These are phyloP conservation scores for Penicillium longicatenatum DNA, from an alignment of 495 filamentous ascomycete species.

Conservation along the genomic window DNA sequence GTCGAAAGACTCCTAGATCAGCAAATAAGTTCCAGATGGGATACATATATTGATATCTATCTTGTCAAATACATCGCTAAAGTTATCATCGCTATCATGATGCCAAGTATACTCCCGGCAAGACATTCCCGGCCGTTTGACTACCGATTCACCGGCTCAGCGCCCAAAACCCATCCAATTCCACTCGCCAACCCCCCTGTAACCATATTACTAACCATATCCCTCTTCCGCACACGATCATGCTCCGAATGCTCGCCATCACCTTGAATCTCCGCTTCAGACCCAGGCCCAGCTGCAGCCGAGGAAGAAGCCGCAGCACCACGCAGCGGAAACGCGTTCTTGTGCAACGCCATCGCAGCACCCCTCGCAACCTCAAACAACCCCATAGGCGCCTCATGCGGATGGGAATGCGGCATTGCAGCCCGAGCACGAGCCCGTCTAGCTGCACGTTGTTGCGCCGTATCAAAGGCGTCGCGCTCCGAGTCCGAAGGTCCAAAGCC, in stretches of 20 bases:
- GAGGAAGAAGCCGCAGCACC: slow-evolving; percentile 20
- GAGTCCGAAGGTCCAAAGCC: slow-evolving; percentile 55
- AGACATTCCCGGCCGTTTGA: neutral
- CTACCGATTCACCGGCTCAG: slow-evolving; percentile 55
- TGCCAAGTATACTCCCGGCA: neutral
- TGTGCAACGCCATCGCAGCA: slow-evolving; percentile 72
- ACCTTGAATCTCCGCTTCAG: slow-evolving; percentile 14
- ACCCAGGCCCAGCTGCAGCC: slow-evolving; percentile 19
- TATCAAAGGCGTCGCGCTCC: slow-evolving; percentile 51
- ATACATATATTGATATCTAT: neutral
- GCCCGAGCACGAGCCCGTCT: slow-evolving; percentile 41
- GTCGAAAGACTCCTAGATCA: neutral
- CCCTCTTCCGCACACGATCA: slow-evolving; percentile 69
- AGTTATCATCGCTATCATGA: slow-evolving; percentile 9
- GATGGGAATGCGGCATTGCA: slow-evolving; percentile 30
- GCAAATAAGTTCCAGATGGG: neutral
- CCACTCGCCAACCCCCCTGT: slow-evolving; percentile 75
- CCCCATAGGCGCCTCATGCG: slow-evolving; percentile 86
- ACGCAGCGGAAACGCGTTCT: slow-evolving; percentile 60
- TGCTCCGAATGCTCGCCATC: slow-evolving; percentile 29
- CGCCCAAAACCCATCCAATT: slow-evolving; percentile 83
- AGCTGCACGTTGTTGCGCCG: slow-evolving; percentile 37
- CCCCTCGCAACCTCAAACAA: slow-evolving; percentile 89
- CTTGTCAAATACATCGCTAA: slow-evolving; percentile 3
- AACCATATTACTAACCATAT: slow-evolving; percentile 76